Evolutionary conservation across 306 rosid species (phyloP).

Genomic region (Abrus pulchellus): DNA sequence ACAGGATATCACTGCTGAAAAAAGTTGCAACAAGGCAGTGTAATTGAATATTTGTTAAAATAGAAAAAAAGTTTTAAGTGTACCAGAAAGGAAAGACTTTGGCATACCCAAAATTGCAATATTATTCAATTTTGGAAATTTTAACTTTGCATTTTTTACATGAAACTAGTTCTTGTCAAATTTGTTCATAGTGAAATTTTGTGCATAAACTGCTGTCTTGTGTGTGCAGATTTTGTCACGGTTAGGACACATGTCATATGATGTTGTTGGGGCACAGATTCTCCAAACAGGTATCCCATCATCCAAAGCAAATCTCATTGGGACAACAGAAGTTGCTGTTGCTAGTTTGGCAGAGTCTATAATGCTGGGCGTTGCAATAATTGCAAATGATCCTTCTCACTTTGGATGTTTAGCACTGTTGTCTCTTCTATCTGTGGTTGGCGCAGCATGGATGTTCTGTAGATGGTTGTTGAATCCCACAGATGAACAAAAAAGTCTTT

Average conservation of each 20-base stretch:
- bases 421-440: constrained; percentile 87
- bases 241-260: constrained; percentile 95
- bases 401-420: constrained; percentile 78
- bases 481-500: constrained; percentile 76
- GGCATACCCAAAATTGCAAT: constrained; percentile 30
- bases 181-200: constrained; percentile 11
- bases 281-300: constrained; percentile 93
- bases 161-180: constrained; percentile 12
- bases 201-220: constrained; percentile 30
- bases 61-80: neutral
- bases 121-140: constrained; percentile 3
- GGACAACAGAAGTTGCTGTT: constrained; percentile 92
- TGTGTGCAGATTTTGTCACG: constrained; percentile 81
- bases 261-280: constrained; percentile 94
- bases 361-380: constrained; percentile 88
- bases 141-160: neutral
- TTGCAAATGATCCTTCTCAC: constrained; percentile 85
- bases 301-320: constrained; percentile 93
- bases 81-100: neutral
- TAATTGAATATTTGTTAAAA: constrained; percentile 30
- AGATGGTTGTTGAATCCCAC: constrained; percentile 91
- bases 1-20: constrained; percentile 17
- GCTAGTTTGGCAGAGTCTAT: constrained; percentile 94
- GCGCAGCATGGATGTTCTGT: constrained; percentile 88
- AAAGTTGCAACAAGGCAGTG: constrained; percentile 7